Base-by-base conservation (phyloP, 257 asterid species). In the Plantago major region DNA sequence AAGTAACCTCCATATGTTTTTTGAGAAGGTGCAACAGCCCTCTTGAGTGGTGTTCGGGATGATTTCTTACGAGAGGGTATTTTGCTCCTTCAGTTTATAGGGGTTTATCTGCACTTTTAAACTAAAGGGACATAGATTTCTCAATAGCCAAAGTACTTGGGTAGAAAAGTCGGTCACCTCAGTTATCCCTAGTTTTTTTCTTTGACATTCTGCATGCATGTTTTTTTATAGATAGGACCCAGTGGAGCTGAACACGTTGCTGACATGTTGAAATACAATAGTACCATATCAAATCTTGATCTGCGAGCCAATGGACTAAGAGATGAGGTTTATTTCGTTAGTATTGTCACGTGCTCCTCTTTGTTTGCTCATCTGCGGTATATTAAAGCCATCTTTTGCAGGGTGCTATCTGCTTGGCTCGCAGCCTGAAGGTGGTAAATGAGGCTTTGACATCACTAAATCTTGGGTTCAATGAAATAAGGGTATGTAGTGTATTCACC, bases 291-390 rank as follows among this genome's bases (percentile, higher is more conserved):
- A 28, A 86, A 64, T 66, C 82, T 92, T 44, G 99, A 92, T 76
- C 74, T 92, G 52, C 90, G 94, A 70, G 96, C 95, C 67, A 92
- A 92, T 63, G 97, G 99, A 59, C 93, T 92, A 46, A 81, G 96
- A 78, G 95, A 92, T 46, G 97, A 92, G 89, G 99, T 92, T 71
- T 61, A 54, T 53, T 67, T 63, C 62, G 13, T 48, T 60, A 14
- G 14, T 44, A 3, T 40, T 28, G 18, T 37, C 46, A 12, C 44
- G 6, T 53, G 51, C 30, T 42, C 42, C 48, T 49, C 9, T 26
- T 46, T 58, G 44, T 40, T 68, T 46, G 10, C 45, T 46, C 50
- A 50, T 33, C 45, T 45, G 52, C 33, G 13, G 7, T 7, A 53
- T 11, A 26, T 9, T 26, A 53, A 56, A 15, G 57, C 46, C 33